These are phyloP conservation scores for Conticribra guillardii DNA, from an alignment of 108 stramenopile genomes.

Conservation along the genomic window DNA sequence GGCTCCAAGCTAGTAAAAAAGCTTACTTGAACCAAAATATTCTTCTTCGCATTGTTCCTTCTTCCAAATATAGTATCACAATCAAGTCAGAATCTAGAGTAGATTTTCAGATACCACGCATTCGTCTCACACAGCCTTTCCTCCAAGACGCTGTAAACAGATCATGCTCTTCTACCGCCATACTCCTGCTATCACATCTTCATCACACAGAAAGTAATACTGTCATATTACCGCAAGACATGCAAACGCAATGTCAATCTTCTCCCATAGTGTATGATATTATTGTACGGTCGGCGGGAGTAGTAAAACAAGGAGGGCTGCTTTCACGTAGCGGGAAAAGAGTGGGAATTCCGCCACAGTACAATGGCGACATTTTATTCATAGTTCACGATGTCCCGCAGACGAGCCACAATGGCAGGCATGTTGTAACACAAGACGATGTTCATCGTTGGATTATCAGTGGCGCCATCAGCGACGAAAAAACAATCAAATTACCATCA, in stretches of 20 bases:
- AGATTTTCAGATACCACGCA: neutral
- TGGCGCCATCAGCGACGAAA: conserved; percentile 3
- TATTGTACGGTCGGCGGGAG: conserved; percentile 12
- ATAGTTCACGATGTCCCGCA: conserved; percentile 16
- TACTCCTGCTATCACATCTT: conserved; percentile 14
- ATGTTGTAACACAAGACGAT: conserved; percentile 12
- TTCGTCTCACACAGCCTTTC: neutral
- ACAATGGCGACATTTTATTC: conserved; percentile 25
- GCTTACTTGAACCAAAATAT: no score
- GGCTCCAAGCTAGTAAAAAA: neutral
- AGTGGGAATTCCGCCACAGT: conserved; percentile 13
- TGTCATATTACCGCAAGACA: conserved; percentile 19
- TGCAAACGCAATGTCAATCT: conserved; percentile 27
- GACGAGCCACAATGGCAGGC: conserved; percentile 9
- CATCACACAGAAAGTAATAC: conserved; percentile 4
- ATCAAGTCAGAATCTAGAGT: no score
- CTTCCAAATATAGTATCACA: no score
- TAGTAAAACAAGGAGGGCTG: conserved; percentile 10
- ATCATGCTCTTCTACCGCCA: neutral
- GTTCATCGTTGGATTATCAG: conserved; percentile 25
- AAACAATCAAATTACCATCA: conserved; percentile 7
- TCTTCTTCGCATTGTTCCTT: no score
- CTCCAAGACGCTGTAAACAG: neutral
- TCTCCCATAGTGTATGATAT: conserved; percentile 18
- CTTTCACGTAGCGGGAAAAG: conserved; percentile 2